Evolutionary conservation across 2,329 filamentous ascomycete species (phyloP).

Genomic region (Elsinoe batatas): DNA sequence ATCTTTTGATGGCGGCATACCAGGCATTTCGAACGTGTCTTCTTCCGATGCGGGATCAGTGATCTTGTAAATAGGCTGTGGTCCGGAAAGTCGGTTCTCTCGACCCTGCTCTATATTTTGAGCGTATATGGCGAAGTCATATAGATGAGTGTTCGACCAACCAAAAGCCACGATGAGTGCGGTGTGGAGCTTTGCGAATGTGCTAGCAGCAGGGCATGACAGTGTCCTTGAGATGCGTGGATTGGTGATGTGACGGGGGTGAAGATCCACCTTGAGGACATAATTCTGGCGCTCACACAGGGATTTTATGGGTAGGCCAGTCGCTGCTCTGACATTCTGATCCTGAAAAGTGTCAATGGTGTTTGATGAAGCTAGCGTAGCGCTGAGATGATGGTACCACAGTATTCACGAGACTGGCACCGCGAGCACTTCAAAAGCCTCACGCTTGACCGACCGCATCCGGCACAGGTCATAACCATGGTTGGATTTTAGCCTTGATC

Average conservation of each 20-base stretch:
- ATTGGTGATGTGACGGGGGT: constrained; percentile 17
- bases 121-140: constrained; percentile 19
- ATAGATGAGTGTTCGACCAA: constrained; percentile 21
- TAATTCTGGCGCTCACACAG: constrained; percentile 22
- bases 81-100: not conserved
- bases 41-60: not conserved
- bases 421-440: too few species aligned
- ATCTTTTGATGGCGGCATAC: not conserved
- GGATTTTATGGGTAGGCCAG: constrained; percentile 17
- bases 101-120: not conserved
- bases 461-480: too few species aligned
- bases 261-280: constrained; percentile 19
- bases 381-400: too few species aligned
- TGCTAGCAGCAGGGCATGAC: constrained; percentile 20
- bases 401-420: too few species aligned
- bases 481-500: too few species aligned
- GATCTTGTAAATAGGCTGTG: not conserved
- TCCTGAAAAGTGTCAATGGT: too few species aligned
- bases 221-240: constrained; percentile 22
- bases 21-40: too few species aligned
- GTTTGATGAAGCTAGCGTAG: too few species aligned
- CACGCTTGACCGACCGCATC: too few species aligned
- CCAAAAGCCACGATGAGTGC: constrained; percentile 24
- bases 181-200: constrained; percentile 21
- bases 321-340: not conserved